phyloP scores from a whole-genome alignment of 1,284 basidiomycete species.

The Mrakiaceae sp. region DNA sequence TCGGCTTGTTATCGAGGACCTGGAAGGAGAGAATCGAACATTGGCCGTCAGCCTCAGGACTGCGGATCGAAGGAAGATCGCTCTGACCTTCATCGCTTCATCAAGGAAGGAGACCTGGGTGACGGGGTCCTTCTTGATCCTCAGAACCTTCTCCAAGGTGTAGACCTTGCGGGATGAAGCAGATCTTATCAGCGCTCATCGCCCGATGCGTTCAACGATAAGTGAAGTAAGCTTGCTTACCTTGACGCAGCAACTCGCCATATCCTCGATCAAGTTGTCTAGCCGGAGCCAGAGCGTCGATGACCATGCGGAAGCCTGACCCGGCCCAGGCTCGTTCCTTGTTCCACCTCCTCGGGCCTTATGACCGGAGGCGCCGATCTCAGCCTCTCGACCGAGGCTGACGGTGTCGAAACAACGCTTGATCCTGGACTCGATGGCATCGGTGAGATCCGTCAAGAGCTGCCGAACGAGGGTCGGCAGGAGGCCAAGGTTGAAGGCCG shows the following conservation, averaged over 20 bases:
- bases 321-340: constrained; percentile 63
- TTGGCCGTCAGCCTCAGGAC: not conserved
- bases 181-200: not conserved
- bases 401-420: constrained; percentile 68
- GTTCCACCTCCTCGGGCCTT: not conserved
- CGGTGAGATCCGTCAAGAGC: constrained; percentile 67
- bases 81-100: constrained; percentile 70
- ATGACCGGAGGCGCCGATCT: constrained; percentile 33
- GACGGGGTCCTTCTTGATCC: constrained; percentile 68
- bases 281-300: constrained; percentile 73
- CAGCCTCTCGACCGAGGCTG: constrained; percentile 26
- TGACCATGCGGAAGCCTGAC: constrained; percentile 59
- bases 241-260: constrained; percentile 83
- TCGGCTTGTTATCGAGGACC: constrained; percentile 80
- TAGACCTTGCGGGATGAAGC: constrained; percentile 52
- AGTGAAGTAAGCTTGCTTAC: constrained; percentile 33
- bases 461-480: constrained; percentile 71
- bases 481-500: constrained; percentile 79
- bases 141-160: constrained; percentile 83
- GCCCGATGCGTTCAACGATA: not conserved
- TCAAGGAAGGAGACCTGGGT: constrained; percentile 74
- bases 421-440: constrained; percentile 70
- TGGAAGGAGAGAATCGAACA: constrained; percentile 25
- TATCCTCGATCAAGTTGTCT: constrained; percentile 72
- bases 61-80: not conserved